Percentiles rank a stretch among this genome's conserved stretches.
These are phyloP conservation scores for Sporothrix inflata DNA, from an alignment of 2,329 filamentous ascomycete species.

Conservation along the genomic window DNA sequence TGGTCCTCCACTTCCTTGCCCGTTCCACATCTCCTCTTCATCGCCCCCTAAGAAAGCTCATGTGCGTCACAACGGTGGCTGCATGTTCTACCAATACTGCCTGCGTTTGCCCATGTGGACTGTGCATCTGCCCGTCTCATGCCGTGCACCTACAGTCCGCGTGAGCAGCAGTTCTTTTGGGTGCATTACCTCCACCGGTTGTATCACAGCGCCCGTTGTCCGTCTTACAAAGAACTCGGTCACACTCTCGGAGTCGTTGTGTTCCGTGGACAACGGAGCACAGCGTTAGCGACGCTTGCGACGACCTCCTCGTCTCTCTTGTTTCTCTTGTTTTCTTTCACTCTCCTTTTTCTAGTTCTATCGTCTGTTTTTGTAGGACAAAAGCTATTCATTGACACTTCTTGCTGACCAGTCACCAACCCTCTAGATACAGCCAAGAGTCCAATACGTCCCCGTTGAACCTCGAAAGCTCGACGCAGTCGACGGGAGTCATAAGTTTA, in stretches of 20 bases:
- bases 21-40: neutral
- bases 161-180: constrained; percentile 4
- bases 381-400: constrained; percentile 32
- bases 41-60: neutral
- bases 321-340: neutral
- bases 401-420: constrained; percentile 30
- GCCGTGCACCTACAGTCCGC: constrained; percentile 15
- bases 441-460: constrained; percentile 55
- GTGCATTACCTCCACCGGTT: constrained; percentile 43
- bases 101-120: constrained; percentile 5
- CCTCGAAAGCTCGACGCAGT: constrained; percentile 56
- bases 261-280: constrained; percentile 44
- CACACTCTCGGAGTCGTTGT: constrained; percentile 38
- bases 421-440: constrained; percentile 58
- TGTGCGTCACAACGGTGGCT: neutral
- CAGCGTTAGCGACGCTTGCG: constrained; percentile 40
- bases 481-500: constrained; percentile 55
- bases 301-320: constrained; percentile 23
- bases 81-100: constrained; percentile 15
- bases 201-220: constrained; percentile 51
- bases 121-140: constrained; percentile 19
- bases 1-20: neutral
- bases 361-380: constrained; percentile 11
- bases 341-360: neutral
- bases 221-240: constrained; percentile 46